phyloP scores from a whole-genome alignment of 2,329 filamentous ascomycete genomes.

The Colletotrichum chlorophyti region DNA sequence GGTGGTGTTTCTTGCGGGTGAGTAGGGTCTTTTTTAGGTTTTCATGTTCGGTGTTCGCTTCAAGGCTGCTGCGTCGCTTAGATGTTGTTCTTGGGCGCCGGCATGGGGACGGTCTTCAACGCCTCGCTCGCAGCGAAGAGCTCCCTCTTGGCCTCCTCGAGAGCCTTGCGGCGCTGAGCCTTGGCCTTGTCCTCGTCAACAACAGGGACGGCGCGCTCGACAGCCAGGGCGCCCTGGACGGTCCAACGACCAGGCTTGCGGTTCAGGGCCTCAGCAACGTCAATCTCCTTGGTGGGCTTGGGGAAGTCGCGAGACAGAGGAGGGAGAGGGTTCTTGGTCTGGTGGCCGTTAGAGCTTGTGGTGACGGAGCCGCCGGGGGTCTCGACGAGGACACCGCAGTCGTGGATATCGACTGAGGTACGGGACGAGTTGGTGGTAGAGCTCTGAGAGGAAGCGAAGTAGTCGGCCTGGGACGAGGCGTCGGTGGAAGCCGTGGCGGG shows the following conservation, averaged over 20 bases:
- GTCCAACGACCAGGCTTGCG: conserved; percentile 51
- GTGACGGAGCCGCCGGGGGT: conserved; percentile 20
- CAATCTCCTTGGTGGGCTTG: conserved; percentile 46
- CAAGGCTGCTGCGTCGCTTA: neutral
- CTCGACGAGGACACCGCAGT: neutral
- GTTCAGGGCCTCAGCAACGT: conserved; percentile 50
- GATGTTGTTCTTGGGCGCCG: conserved; percentile 11
- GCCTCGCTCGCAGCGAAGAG: conserved; percentile 47
- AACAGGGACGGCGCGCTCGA: conserved; percentile 36
- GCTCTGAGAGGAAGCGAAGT: conserved; percentile 16
- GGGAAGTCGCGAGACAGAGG: conserved; percentile 45
- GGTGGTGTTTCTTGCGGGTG: neutral
- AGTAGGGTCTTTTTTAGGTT: neutral
- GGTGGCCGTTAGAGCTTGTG: neutral
- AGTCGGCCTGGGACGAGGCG: conserved; percentile 11
- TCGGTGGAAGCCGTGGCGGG: conserved; percentile 23
- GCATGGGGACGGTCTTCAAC: conserved; percentile 5
- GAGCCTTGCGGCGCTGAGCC: conserved; percentile 44
- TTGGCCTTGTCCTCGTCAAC: conserved; percentile 38
- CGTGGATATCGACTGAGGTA: conserved; percentile 11
- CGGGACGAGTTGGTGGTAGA: conserved; percentile 23
- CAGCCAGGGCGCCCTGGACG: conserved; percentile 44
- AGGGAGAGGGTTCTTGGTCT: conserved; percentile 41
- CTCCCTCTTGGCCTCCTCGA: conserved; percentile 55
- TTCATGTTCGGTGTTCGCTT: no score